Evolutionary conservation across 441 rosid species (phyloP).

Genomic region (Populus hybrid): DNA sequence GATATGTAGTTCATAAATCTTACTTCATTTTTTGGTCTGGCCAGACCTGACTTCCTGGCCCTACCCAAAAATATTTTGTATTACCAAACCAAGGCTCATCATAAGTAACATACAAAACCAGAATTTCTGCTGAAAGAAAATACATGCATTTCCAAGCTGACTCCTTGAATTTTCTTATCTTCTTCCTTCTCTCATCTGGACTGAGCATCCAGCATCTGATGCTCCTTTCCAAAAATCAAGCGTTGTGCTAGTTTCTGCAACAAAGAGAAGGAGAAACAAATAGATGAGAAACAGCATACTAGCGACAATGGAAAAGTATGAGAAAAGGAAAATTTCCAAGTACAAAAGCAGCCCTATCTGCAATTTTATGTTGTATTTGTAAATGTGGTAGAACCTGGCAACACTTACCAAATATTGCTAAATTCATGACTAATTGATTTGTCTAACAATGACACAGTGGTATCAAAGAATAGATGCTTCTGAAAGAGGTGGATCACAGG

Average conservation of each 20-base stretch:
- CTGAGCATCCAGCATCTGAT: conserved; percentile 34
- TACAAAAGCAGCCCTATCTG: not conserved
- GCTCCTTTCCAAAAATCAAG: conserved; percentile 56
- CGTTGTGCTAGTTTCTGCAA: conserved; percentile 64
- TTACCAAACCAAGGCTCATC: conserved; percentile 86
- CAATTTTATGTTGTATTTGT: not conserved
- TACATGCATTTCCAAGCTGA: conserved; percentile 96
- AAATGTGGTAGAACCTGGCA: not conserved
- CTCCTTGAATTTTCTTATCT: conserved; percentile 83
- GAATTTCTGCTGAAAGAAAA: conserved; percentile 77
- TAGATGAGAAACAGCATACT: not conserved
- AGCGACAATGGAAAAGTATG: not conserved
- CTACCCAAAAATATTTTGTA: conserved; percentile 79
- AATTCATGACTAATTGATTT: not conserved
- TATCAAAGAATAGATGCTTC: not conserved
- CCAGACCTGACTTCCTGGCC: conserved; percentile 92
- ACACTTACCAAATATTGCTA: not conserved
- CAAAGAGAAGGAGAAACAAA: conserved; percentile 21
- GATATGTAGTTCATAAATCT: conserved; percentile 20
- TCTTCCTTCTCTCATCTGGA: conserved; percentile 51
- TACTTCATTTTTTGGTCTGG: conserved; percentile 90
- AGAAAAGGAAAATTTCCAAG: not conserved
- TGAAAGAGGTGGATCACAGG: not conserved
- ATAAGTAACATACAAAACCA: conserved; percentile 64
- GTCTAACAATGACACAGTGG: not conserved